phyloP scores from a whole-genome alignment of 345 rosid species.

The Eucalyptus cloeziana region DNA sequence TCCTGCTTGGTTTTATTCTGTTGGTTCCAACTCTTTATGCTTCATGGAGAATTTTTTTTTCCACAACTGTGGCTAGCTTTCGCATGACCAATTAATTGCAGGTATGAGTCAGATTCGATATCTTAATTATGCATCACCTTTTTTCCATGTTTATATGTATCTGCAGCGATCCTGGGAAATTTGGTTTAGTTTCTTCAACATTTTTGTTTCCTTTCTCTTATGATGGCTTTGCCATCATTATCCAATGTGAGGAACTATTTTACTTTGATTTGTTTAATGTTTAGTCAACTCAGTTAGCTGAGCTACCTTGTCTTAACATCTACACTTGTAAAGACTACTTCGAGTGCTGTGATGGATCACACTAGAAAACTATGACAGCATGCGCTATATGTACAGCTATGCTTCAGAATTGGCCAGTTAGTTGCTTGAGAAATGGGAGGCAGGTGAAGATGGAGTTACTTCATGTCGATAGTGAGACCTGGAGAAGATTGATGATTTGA shows the following conservation, averaged over 20 bases:
- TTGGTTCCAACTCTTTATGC: neutral
- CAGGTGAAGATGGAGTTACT: neutral
- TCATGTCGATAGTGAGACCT: neutral
- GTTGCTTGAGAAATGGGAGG: neutral
- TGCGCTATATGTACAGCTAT: neutral
- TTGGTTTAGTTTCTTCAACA: neutral
- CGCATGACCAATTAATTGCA: neutral
- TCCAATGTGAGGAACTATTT: neutral
- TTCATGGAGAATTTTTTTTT: neutral
- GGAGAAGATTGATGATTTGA: neutral
- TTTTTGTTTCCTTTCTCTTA: neutral
- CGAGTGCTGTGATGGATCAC: neutral
- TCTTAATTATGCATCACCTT: neutral
- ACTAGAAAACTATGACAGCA: neutral
- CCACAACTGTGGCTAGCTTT: neutral
- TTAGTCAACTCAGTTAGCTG: neutral
- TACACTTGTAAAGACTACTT: neutral
- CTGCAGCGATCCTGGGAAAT: neutral
- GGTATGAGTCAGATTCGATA: neutral
- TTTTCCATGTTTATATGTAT: neutral
- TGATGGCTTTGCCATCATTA: neutral
- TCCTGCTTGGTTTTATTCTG: neutral
- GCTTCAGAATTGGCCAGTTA: neutral
- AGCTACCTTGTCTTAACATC: neutral
- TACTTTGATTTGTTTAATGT: neutral